Percentiles rank a stretch among this genome's conserved stretches.
These are phyloP conservation scores for Hypoxylon sp. DNA, from an alignment of 2,329 filamentous ascomycete genomes.

Conservation along the genomic window DNA sequence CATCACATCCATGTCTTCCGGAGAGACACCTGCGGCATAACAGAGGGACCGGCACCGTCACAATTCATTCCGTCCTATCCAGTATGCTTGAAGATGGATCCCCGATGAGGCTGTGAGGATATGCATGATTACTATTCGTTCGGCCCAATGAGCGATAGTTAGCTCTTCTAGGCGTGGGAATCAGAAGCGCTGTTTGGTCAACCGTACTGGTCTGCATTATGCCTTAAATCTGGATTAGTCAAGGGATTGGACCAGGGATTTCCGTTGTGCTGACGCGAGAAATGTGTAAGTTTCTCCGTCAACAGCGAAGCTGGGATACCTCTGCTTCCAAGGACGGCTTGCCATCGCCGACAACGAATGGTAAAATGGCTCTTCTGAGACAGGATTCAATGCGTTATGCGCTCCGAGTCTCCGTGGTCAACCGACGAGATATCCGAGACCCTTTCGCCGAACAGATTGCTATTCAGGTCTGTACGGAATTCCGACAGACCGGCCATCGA, in stretches of 20 bases:
- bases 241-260: slow-evolving; percentile 24
- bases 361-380: background rate
- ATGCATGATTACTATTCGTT: slow-evolving; percentile 18
- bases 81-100: slow-evolving; percentile 2
- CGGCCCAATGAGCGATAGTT: slow-evolving; percentile 1
- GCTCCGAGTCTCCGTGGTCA: slow-evolving; percentile 10
- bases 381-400: slow-evolving; percentile 26
- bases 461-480: slow-evolving; percentile 20
- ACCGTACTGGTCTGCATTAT: slow-evolving; percentile 2
- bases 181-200: slow-evolving; percentile 6
- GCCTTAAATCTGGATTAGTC: slow-evolving; percentile 15
- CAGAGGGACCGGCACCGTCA: background rate
- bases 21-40: slow-evolving; percentile 22
- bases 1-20: slow-evolving; percentile 1
- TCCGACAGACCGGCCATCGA: slow-evolving; percentile 24
- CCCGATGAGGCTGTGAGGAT: slow-evolving; percentile 21
- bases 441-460: background rate
- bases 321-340: background rate
- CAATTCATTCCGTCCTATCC: background rate
- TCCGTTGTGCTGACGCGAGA: slow-evolving; percentile 32
- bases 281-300: slow-evolving; percentile 26
- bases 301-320: slow-evolving; percentile 7
- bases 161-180: background rate
- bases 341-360: slow-evolving; percentile 7
- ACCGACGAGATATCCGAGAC: slow-evolving; percentile 16